phyloP scores from a whole-genome alignment of 1,139 yeast species.

The Scheffersomyces parashehatae region DNA sequence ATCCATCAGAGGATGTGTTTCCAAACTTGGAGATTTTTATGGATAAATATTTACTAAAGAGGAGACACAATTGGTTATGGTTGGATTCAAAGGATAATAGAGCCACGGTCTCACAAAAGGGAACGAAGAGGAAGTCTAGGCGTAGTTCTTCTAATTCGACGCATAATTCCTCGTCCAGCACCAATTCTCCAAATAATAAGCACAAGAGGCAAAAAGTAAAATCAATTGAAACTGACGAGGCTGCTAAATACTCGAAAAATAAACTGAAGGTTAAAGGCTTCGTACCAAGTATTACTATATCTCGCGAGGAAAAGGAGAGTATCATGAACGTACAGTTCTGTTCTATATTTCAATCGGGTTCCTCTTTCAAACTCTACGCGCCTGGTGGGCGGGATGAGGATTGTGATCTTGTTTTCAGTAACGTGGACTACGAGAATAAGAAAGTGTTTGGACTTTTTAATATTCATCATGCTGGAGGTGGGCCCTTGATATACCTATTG shows the following conservation, averaged over 20 bases:
- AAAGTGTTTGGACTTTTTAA: slow-evolving; percentile 20
- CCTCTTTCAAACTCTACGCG: slow-evolving; percentile 14
- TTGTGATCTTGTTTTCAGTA: slow-evolving; percentile 16
- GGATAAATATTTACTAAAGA: slow-evolving; percentile 21
- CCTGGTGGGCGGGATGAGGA: background rate
- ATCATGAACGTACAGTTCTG: slow-evolving; percentile 22
- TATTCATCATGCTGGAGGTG: background rate
- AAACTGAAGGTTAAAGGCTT: background rate
- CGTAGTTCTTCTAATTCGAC: background rate
- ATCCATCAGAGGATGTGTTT: slow-evolving; percentile 2
- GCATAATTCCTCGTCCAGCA: background rate
- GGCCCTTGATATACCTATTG: background rate
- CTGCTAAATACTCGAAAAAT: background rate
- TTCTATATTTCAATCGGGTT: slow-evolving; percentile 20
- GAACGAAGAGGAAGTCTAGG: background rate
- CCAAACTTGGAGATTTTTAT: slow-evolving; percentile 20
- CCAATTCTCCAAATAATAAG: background rate
- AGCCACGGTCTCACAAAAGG: background rate
- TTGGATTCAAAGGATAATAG: background rate
- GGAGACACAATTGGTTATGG: slow-evolving; percentile 19
- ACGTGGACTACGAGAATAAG: slow-evolving; percentile 21
- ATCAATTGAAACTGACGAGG: background rate
- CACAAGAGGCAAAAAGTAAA: background rate
- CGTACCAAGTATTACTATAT: slow-evolving; percentile 2
- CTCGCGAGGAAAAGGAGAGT: slow-evolving; percentile 16